Evolutionary conservation across 2,329 filamentous ascomycete genomes (phyloP).

Genomic region (Cladobotryum mycophilum): DNA sequence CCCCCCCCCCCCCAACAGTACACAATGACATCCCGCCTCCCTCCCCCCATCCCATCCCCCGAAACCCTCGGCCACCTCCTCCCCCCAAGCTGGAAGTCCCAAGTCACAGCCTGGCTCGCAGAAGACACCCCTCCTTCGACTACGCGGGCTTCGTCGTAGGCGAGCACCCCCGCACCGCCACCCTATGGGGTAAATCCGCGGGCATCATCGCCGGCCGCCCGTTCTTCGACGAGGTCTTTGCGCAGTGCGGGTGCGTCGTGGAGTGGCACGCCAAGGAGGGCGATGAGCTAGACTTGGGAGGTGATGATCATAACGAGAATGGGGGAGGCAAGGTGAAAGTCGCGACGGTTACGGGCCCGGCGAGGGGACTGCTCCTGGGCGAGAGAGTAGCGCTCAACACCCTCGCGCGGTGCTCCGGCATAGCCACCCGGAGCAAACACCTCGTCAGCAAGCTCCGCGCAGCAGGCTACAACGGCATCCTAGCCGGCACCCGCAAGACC

Average conservation of each 20-base stretch:
- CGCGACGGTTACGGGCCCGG: slow-evolving; percentile 81
- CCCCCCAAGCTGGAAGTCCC: slow-evolving; percentile 75
- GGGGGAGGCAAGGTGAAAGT: slow-evolving; percentile 55
- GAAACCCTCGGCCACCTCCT: slow-evolving; percentile 58
- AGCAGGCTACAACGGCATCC: slow-evolving; percentile 70
- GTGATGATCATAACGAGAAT: no score
- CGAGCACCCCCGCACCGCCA: slow-evolving; percentile 55
- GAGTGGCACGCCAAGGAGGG: slow-evolving; percentile 84
- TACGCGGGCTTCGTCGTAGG: slow-evolving; percentile 97
- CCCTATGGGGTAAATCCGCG: slow-evolving; percentile 61
- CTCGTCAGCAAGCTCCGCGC: slow-evolving; percentile 51
- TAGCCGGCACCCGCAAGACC: slow-evolving; percentile 96
- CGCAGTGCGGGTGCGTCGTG: slow-evolving; percentile 83
- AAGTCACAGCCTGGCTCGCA: slow-evolving; percentile 78
- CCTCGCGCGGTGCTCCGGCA: slow-evolving; percentile 82
- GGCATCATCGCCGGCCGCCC: slow-evolving; percentile 87
- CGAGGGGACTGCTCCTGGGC: slow-evolving; percentile 73
- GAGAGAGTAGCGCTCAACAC: slow-evolving; percentile 91
- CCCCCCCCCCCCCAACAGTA: not conserved
- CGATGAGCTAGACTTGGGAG: slow-evolving; percentile 54
- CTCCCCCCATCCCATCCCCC: no score
- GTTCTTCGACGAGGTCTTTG: slow-evolving; percentile 92
- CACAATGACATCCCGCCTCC: not conserved
- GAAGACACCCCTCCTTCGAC: slow-evolving; percentile 97
- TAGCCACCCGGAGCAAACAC: slow-evolving; percentile 63